Evolutionary conservation across 2,329 filamentous ascomycete species (phyloP), one percentile per base, ranked within the genome.

Genomic region (Orbilia brochopaga): DNA sequence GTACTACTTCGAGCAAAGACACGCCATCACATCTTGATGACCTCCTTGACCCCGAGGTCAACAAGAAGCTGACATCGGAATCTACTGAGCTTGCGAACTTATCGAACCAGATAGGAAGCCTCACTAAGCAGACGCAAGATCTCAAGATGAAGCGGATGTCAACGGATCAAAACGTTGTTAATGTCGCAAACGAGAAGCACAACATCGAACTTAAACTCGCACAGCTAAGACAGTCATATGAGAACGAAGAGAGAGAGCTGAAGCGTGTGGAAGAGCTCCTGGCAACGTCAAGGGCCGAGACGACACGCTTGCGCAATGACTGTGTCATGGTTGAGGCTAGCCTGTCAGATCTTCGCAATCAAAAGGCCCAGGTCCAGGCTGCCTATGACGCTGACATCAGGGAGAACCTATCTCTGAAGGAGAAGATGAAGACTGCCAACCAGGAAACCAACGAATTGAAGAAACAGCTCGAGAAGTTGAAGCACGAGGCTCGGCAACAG

Each of bases 101-200:
- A 76, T 97, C 93, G 0, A 97, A 96, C 79, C 94, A 97, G 79
- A 91, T 99, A 74, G 88, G 91, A 32, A 93, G 90, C 1, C 81
- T 99, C 62, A 90, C 92, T 0, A 95, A 89, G 78, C 92, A 99
- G 81, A 96, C 96, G 87, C 91, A 96, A 78, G 91, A 93, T 75
- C 89, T 96, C 1, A 91, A 96, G 78, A 86, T 84, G 35, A 93
- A 96, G 80, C 89, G 92, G 74, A 85, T 83, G 3, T 86, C 86
- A 1, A 89, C 90, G 0, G 92, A 97, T 79, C 88, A 89, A 74
- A 91, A 96, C 69, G 81, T 97, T 57, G 90, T 85, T 73, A 90
- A 92, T 77, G 88, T 90, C 32, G 90, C 85, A 57, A 87, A 88
- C 11, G 92, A 97, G 79, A 97, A 97, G 82, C 89, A 90, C 76